Evolutionary conservation across 2,329 filamentous ascomycete species (phyloP).

Genomic region (Rhinocladiella similis): DNA sequence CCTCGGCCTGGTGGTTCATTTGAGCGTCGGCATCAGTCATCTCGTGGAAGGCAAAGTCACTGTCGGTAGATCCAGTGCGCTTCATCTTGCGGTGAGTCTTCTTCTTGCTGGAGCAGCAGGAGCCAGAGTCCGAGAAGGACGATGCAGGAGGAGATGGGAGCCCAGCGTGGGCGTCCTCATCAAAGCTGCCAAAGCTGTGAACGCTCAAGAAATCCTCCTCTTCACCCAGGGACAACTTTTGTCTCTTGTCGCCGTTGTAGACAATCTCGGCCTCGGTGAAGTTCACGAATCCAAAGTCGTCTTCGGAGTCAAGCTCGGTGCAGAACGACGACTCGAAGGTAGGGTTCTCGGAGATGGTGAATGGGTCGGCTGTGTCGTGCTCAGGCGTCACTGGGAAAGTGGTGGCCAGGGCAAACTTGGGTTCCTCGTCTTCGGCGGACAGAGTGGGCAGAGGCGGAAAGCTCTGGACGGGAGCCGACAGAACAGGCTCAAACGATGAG

Average conservation of each 20-base stretch:
- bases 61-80: conserved; percentile 33
- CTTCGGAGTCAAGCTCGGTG: conserved; percentile 79
- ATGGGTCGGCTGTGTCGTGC: conserved; percentile 36
- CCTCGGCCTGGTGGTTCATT: conserved; percentile 45
- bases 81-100: conserved; percentile 41
- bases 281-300: conserved; percentile 80
- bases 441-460: conserved; percentile 66
- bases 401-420: conserved; percentile 52
- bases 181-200: conserved; percentile 73
- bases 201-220: conserved; percentile 77
- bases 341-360: conserved; percentile 46
- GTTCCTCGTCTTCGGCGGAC: conserved; percentile 64
- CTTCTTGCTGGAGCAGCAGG: conserved; percentile 43
- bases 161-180: conserved; percentile 63
- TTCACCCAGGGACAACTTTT: conserved; percentile 65
- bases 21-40: conserved; percentile 34
- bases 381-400: conserved; percentile 40
- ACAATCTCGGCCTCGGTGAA: conserved; percentile 62
- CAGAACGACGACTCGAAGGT: conserved; percentile 77
- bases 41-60: conserved; percentile 34
- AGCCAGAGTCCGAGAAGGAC: conserved; percentile 53
- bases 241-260: conserved; percentile 66
- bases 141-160: conserved; percentile 64
- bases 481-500: conserved; percentile 44
- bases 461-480: conserved; percentile 42